These are phyloP conservation scores for Tuber borchii DNA, from an alignment of 495 filamentous ascomycete genomes.

Conservation along the genomic window DNA sequence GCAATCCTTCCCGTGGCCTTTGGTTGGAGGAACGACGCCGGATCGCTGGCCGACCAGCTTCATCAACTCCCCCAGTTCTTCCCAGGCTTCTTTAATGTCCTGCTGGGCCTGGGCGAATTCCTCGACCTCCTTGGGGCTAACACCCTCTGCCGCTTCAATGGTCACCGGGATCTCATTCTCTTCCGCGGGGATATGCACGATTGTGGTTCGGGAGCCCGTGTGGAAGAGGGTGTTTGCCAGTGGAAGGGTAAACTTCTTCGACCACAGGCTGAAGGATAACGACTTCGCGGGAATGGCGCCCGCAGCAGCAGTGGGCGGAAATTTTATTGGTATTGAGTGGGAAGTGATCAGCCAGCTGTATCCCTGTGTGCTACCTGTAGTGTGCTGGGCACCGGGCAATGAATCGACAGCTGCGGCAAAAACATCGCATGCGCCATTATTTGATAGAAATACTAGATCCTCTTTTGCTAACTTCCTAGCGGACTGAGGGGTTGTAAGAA, in stretches of 20 bases:
- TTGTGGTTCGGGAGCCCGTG: constrained; percentile 53
- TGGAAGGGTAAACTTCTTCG: constrained; percentile 44
- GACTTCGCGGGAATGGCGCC: constrained; percentile 19
- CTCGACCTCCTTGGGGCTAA: constrained; percentile 33
- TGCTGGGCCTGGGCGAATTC: constrained; percentile 38
- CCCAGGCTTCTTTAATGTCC: constrained; percentile 38
- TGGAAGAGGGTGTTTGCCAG: constrained; percentile 60
- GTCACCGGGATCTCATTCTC: constrained; percentile 18
- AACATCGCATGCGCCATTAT: constrained; percentile 3
- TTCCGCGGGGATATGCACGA: constrained; percentile 36
- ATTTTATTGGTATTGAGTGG: constrained; percentile 27
- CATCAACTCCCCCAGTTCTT: constrained; percentile 38
- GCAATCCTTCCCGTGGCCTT: constrained; percentile 21
- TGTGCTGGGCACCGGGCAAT: constrained; percentile 22
- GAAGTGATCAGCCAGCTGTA: constrained; percentile 38
- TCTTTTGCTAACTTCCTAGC: constrained; percentile 22
- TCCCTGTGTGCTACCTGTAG: constrained; percentile 11
- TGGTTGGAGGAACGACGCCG: constrained; percentile 23
- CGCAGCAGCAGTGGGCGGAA: constrained; percentile 20
- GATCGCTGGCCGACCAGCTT: constrained; percentile 33
- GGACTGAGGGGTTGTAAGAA: constrained; percentile 37
- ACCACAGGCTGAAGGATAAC: constrained; percentile 29
- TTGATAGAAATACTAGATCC: constrained; percentile 13
- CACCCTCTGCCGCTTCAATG: constrained; percentile 35
- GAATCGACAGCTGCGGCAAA: constrained; percentile 39